Base-by-base conservation (phyloP, 2,329 filamentous ascomycete species). In the Chaetomium olivaceum region DNA sequence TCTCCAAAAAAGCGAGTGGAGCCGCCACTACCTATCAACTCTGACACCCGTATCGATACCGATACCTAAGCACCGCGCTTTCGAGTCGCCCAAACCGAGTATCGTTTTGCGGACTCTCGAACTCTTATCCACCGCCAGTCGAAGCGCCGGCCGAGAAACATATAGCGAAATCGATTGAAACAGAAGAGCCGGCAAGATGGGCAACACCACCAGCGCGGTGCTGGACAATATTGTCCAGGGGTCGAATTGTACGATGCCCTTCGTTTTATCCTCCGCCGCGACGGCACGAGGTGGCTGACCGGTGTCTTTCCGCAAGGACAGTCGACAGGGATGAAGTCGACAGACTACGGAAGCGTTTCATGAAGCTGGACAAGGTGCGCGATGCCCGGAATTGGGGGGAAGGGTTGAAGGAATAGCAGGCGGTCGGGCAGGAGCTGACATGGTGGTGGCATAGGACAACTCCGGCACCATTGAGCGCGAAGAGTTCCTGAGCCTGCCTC, bases 321-420 rank as follows among this genome's bases (percentile, higher is more conserved):
- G 94, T 99, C 83, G 92, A 99, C 82, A 90, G 91, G 78, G 95
- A 99, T 75, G 95, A 99, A 80, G 93, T 99, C 67, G 95, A 98
- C 77, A 88, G 95, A 75, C 84, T 99, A 77, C 87, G 93, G 76
- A 99, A 99, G 83, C 88, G 94, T 68, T 99, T 99, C 77, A 98
- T 98, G 94, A 99, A 99, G 82, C 84, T 99, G 67, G 95, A 99
- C 80, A 98, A 97, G 87, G 94, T 95, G 80, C 71, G 58, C 23
- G n/a, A 21, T 25, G 23, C 39, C 29, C n/a, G 19, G 25, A 6
- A 19, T 16, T 36, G 14, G 3, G 14, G 25, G 25, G 14, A n/a
- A 23, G 50, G 25, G 12, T 16, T 29, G 12, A 8, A 19, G 3
- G 7, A 21, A 33, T 21, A 0, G 19, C 2, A 33, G 0, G 39